A percentile compares a stretch with the other conserved stretches of the same genome.
Conservation (phyloP, 1,284 basidiomycete genomes). For the Boletus sp. region DNA sequence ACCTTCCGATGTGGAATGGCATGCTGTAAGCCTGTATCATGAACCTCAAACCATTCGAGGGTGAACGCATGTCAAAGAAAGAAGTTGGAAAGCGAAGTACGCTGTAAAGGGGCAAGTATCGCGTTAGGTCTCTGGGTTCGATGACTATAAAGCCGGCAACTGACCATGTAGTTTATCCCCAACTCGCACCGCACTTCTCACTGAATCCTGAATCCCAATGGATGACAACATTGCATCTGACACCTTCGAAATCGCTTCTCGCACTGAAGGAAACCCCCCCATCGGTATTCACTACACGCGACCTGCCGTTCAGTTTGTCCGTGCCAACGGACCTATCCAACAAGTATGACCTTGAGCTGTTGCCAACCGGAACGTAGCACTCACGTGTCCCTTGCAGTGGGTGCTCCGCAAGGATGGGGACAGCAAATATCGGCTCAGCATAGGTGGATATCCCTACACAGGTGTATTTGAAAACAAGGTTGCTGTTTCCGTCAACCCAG, state of each 20-base stretch:
- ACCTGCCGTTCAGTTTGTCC: background rate
- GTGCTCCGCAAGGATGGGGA: fast-evolving
- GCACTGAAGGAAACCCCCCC: background rate
- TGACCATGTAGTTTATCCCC: background rate
- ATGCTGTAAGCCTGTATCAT: background rate
- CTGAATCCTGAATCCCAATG: background rate
- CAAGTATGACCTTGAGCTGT: background rate
- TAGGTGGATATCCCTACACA: background rate
- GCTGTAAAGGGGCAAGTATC: background rate
- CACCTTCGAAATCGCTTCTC: background rate
- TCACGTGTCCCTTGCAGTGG: background rate
- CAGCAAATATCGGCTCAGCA: background rate
- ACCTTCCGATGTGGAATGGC: background rate
- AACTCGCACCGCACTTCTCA: background rate
- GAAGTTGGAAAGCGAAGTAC: background rate
- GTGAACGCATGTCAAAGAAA: too few relatives aligned
- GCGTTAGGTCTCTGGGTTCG: background rate
- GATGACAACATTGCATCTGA: background rate
- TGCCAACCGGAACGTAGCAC: background rate
- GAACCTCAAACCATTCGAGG: background rate
- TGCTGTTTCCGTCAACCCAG: background rate
- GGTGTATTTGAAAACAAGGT: background rate
- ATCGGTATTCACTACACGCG: background rate
- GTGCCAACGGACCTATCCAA: background rate
- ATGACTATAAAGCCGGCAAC: background rate